Evolutionary conservation across 2,329 filamentous ascomycete species (phyloP).

Genomic region (Aspergillus jensenii): DNA sequence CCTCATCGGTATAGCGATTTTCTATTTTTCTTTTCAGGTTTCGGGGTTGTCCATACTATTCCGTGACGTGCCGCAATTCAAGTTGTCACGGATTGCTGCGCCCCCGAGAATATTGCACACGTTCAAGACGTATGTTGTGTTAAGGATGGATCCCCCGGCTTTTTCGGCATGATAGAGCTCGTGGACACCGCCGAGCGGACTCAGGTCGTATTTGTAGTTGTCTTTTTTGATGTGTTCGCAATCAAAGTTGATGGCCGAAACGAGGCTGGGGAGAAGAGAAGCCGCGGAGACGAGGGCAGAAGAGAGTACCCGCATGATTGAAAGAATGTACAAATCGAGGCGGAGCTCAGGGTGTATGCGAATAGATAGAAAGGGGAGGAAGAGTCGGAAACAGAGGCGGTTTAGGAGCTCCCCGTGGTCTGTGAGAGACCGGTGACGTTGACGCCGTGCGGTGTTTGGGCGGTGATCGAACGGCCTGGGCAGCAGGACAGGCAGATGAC

Average conservation of each 20-base stretch:
- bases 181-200: conserved; percentile 39
- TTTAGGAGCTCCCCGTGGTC: not conserved
- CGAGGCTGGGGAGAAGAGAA: conserved; percentile 27
- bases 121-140: conserved; percentile 40
- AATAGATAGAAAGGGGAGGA: not conserved
- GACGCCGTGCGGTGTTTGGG: conserved; percentile 1
- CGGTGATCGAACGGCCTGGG: conserved; percentile 10
- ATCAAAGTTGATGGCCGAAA: conserved; percentile 35
- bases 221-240: conserved; percentile 38
- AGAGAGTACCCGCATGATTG: conserved; percentile 36
- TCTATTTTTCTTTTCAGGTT: not conserved
- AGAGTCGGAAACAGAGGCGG: not conserved
- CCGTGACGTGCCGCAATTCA: conserved; percentile 35
- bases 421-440: not conserved
- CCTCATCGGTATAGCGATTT: not conserved
- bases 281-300: conserved; percentile 24
- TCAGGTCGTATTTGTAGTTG: conserved; percentile 41
- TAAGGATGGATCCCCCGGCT: conserved; percentile 27
- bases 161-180: conserved; percentile 31
- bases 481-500: conserved; percentile 6
- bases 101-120: conserved; percentile 34
- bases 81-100: conserved; percentile 23
- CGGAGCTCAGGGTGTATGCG: not conserved
- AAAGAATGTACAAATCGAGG: not conserved
- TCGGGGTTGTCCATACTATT: conserved; percentile 30